A percentile compares a stretch with the other conserved stretches of the same genome.
Evolutionary conservation across 2,329 filamentous ascomycete species (phyloP).

Genomic region (Diaporthe sp.): DNA sequence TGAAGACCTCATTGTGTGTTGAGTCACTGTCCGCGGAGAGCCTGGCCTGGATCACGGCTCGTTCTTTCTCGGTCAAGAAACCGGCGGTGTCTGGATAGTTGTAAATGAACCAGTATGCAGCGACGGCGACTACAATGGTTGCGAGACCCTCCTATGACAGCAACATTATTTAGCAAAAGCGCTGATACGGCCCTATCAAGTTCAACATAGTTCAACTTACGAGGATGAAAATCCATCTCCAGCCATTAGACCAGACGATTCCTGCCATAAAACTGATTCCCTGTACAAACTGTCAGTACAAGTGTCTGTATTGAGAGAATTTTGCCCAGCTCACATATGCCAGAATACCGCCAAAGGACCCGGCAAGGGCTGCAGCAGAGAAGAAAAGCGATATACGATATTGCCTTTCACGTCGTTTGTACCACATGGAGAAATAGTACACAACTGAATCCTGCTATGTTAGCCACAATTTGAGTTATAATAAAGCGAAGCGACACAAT

Average conservation of each 20-base stretch:
- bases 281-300: slow-evolving; percentile 46
- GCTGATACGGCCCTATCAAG: background rate
- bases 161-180: background rate
- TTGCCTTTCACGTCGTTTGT: slow-evolving; percentile 67
- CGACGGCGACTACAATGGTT: slow-evolving; percentile 65
- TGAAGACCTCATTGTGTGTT: slow-evolving; percentile 77
- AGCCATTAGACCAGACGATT: slow-evolving; percentile 65
- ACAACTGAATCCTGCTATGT: slow-evolving; percentile 65
- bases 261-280: slow-evolving; percentile 69
- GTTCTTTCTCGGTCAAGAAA: slow-evolving; percentile 69
- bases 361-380: slow-evolving; percentile 66
- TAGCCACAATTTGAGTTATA: background rate
- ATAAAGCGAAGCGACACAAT: background rate
- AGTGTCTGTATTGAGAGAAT: background rate
- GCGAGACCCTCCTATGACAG: slow-evolving; percentile 64
- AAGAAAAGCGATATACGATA: slow-evolving; percentile 71
- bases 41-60: slow-evolving; percentile 71
- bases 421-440: slow-evolving; percentile 69
- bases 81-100: slow-evolving; percentile 74
- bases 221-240: slow-evolving; percentile 73
- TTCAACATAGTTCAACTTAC: slow-evolving; percentile 51
- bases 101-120: slow-evolving; percentile 72
- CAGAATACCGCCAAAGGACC: slow-evolving; percentile 69
- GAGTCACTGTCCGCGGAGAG: slow-evolving; percentile 79
- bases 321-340: slow-evolving; percentile 60